Evolutionary conservation across 2,329 filamentous ascomycete genomes (phyloP).

Genomic region (Massarina eburnea): DNA sequence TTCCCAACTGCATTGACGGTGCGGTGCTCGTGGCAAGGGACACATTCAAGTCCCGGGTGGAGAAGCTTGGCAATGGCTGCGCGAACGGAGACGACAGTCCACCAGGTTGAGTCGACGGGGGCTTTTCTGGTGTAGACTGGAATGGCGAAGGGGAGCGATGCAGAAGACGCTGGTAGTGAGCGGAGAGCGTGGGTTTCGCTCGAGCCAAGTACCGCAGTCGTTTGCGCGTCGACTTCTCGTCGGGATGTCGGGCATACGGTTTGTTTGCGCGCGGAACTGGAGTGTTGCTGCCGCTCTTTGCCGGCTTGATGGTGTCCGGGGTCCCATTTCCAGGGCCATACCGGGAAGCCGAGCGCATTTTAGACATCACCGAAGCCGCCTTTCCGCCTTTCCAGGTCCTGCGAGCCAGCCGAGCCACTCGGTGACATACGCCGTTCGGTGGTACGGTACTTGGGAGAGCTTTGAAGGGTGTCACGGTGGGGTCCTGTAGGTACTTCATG

Average conservation of each 20-base stretch:
- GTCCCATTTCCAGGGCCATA: conserved; percentile 38
- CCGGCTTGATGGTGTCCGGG: conserved; percentile 47
- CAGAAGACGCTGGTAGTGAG: conserved; percentile 65
- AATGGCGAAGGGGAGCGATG: conserved; percentile 63
- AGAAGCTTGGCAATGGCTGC: conserved; percentile 39
- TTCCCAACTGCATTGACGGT: conserved; percentile 53
- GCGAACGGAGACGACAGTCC: conserved; percentile 43
- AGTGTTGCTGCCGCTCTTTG: conserved; percentile 51
- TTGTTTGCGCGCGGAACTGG: conserved; percentile 46
- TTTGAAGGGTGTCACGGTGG: conserved; percentile 67
- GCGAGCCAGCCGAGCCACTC: conserved; percentile 63
- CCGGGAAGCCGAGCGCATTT: conserved; percentile 18
- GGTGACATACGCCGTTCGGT: conserved; percentile 64
- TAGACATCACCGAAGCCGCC: conserved; percentile 26
- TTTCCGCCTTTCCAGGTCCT: conserved; percentile 59
- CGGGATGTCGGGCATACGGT: conserved; percentile 55
- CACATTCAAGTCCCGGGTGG: conserved; percentile 53
- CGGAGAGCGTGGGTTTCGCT: conserved; percentile 62
- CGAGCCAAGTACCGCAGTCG: conserved; percentile 62
- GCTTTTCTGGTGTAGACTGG: conserved; percentile 40
- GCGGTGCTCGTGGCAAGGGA: conserved; percentile 56
- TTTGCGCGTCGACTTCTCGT: conserved; percentile 60
- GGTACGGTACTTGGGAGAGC: conserved; percentile 65
- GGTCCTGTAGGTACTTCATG: conserved; percentile 66
- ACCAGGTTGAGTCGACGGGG: conserved; percentile 30